Conservation (phyloP, 306 rosid genomes). For the Glycine soja region DNA sequence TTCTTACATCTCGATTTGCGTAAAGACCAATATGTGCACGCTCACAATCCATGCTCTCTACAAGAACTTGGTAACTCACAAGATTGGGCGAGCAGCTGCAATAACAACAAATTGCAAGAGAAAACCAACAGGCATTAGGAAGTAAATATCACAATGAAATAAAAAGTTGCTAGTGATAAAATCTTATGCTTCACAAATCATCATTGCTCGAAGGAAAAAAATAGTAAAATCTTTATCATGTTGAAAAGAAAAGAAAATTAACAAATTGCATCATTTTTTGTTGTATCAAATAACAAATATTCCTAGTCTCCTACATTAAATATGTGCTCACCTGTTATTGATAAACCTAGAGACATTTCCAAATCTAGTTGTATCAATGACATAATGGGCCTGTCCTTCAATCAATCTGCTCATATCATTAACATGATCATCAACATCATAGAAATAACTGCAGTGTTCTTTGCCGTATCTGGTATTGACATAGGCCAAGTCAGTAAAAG, state of each 20-base stretch:
- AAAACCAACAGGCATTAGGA: constrained; percentile 32
- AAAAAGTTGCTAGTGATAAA: neutral
- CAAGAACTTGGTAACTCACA: constrained; percentile 78
- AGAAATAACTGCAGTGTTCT: constrained; percentile 64
- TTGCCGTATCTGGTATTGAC: constrained; percentile 58
- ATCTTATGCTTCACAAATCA: constrained; percentile 33
- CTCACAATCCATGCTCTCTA: constrained; percentile 83
- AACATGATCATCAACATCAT: constrained; percentile 62
- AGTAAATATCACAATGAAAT: neutral
- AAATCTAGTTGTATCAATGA: constrained; percentile 71
- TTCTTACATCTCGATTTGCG: constrained; percentile 81
- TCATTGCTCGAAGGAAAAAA: neutral
- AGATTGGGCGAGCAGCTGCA: constrained; percentile 89
- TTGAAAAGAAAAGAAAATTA: constrained; percentile 7
- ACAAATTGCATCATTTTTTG: constrained; percentile 10
- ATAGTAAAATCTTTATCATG: constrained; percentile 11
- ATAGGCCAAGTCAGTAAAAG: constrained; percentile 37
- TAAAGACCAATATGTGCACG: constrained; percentile 82
- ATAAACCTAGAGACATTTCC: constrained; percentile 91
- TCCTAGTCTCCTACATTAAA: neutral
- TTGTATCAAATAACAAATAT: constrained; percentile 2
- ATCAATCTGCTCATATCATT: constrained; percentile 79
- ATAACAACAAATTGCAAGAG: constrained; percentile 45
- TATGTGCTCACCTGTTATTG: constrained; percentile 72
- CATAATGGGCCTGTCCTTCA: constrained; percentile 63